phyloP scores from a whole-genome alignment of 2,329 filamentous ascomycete species.

The Venturiaceae sp. region DNA sequence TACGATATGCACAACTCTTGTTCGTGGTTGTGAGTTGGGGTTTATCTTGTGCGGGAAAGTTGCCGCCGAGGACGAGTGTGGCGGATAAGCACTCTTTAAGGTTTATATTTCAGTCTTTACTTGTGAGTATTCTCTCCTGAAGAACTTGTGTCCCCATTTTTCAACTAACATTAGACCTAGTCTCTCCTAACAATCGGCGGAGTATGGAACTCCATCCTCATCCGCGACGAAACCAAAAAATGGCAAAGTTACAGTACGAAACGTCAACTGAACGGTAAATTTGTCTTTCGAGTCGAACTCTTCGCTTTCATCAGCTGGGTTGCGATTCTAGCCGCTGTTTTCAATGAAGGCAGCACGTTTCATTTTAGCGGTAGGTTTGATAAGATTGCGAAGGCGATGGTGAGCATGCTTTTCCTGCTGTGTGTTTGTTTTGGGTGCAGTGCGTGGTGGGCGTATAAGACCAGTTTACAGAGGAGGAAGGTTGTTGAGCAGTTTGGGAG shows the following conservation, averaged over 20 bases:
- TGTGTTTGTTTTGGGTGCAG: not conserved
- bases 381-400: not conserved
- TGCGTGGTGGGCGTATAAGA: not conserved
- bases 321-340: not conserved
- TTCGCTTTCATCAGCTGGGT: not conserved
- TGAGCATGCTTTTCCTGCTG: not conserved
- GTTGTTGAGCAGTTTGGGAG: not conserved
- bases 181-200: not conserved
- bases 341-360: not conserved
- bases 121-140: not conserved
- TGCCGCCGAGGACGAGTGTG: not conserved
- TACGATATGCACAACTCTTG: not conserved
- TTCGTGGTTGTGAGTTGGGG: not conserved
- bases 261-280: not conserved
- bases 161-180: not conserved
- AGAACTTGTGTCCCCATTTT: not conserved
- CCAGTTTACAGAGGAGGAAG: not conserved
- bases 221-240: not conserved
- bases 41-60: not conserved
- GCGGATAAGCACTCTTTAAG: not conserved
- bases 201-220: not conserved
- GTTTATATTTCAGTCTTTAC: not conserved
- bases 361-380: not conserved
- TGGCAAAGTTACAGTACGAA: not conserved
- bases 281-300: not conserved